phyloP scores from a whole-genome alignment of 768 basidiomycete species.

The Amanita rimosa region DNA sequence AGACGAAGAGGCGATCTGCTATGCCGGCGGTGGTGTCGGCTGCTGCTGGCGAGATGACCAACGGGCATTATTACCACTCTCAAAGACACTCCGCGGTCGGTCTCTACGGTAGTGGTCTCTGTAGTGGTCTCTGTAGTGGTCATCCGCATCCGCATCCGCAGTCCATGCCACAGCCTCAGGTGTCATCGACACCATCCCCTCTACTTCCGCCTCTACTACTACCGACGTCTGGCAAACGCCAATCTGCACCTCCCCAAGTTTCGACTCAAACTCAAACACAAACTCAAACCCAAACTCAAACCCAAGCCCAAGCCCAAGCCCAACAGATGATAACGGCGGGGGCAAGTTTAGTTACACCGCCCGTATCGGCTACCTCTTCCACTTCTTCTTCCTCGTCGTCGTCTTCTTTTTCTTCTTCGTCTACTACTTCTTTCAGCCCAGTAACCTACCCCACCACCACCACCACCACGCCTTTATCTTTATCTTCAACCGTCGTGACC shows the following conservation, averaged over 20 bases:
- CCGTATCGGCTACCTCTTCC: background rate
- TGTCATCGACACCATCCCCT: background rate
- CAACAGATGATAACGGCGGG: background rate
- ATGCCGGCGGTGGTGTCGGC: conserved; percentile 30
- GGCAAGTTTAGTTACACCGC: background rate
- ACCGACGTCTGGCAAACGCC: background rate
- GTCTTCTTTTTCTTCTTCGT: background rate
- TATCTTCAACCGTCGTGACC: no score
- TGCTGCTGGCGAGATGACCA: background rate
- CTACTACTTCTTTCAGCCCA: background rate
- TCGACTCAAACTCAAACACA: background rate
- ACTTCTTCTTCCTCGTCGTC: background rate
- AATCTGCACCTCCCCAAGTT: background rate
- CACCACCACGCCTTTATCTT: no score
- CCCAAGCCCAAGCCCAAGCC: background rate
- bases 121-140: background rate
- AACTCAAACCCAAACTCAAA: background rate
- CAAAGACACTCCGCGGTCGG: background rate
- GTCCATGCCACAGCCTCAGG: background rate
- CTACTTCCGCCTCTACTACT: no score
- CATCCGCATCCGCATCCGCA: background rate
- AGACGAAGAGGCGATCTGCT: conserved; percentile 20
- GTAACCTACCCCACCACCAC: no score
- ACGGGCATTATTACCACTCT: background rate
- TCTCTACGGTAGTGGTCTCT: background rate